A percentile compares a stretch with the other conserved stretches of the same genome.
phyloP scores from a whole-genome alignment of 805 yeast species.

The Barnettozyma californica region DNA sequence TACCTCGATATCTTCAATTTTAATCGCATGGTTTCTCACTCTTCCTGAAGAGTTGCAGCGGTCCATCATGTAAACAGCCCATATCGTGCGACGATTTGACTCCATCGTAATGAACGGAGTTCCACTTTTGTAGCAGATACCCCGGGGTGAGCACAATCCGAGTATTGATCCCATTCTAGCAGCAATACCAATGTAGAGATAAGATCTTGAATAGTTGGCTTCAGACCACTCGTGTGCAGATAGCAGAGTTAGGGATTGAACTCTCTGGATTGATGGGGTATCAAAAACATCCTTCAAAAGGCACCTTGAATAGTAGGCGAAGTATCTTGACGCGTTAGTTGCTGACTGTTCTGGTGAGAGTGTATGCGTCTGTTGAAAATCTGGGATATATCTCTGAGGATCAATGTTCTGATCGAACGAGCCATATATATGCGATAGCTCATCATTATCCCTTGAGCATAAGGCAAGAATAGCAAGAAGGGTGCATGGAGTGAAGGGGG shows the following conservation, averaged over 20 bases:
- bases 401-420: conserved; percentile 25
- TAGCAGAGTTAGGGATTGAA: conserved; percentile 33
- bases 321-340: conserved; percentile 33
- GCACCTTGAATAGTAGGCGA: conserved; percentile 35
- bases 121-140: conserved; percentile 17
- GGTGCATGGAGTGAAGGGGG: conserved; percentile 14
- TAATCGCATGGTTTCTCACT: conserved; percentile 29
- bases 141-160: conserved; percentile 26
- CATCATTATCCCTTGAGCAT: conserved; percentile 31
- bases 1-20: conserved; percentile 30
- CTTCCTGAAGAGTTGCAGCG: conserved; percentile 34
- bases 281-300: conserved; percentile 32
- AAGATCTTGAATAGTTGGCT: conserved; percentile 33
- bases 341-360: conserved; percentile 14
- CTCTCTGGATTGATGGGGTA: conserved; percentile 33
- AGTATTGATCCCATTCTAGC: conserved; percentile 35
- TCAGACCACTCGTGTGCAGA: conserved; percentile 40
- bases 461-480: conserved; percentile 33
- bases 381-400: conserved; percentile 28
- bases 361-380: conserved; percentile 2
- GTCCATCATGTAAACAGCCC: conserved; percentile 40
- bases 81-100: conserved; percentile 32
- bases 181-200: conserved; percentile 36
- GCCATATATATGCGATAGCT: conserved; percentile 29
- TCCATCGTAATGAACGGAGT: conserved; percentile 25